A percentile compares a stretch with the other conserved stretches of the same genome.
phyloP scores from a whole-genome alignment of 768 basidiomycete genomes.

The Sporobolomyces phaffii region DNA sequence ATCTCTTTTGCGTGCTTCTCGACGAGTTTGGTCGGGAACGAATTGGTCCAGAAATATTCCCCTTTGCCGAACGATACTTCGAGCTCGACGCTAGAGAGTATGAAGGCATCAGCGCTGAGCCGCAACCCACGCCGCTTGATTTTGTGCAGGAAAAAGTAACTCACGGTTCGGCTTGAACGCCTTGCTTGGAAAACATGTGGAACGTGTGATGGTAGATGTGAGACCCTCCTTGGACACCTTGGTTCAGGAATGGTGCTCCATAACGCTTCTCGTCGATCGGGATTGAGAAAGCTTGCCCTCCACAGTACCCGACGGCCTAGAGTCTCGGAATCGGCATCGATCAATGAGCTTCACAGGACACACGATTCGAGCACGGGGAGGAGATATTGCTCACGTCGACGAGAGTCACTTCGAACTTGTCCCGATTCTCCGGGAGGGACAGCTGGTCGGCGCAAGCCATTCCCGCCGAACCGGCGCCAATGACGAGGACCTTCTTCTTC shows the following conservation, averaged over 20 bases:
- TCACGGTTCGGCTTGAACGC: conserved; percentile 44
- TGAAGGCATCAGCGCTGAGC: not conserved
- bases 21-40: conserved; percentile 50
- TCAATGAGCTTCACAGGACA: too few species aligned
- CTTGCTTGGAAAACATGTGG: conserved; percentile 46
- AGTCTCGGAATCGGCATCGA: too few species aligned
- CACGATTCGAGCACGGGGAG: conserved; percentile 42
- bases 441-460: conserved; percentile 50
- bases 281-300: conserved; percentile 51
- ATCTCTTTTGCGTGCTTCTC: conserved; percentile 48
- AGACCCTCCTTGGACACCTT: conserved; percentile 49
- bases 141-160: conserved; percentile 12
- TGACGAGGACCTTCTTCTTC: conserved; percentile 48
- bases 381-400: conserved; percentile 5
- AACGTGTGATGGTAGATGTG: conserved; percentile 50
- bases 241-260: conserved; percentile 50
- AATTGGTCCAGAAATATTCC: conserved; percentile 51
- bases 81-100: conserved; percentile 46
- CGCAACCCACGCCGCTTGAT: too few species aligned
- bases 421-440: conserved; percentile 45
- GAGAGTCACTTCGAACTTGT: conserved; percentile 45
- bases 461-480: conserved; percentile 50
- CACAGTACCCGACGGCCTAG: conserved; percentile 46
- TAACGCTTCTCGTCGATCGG: conserved; percentile 47
- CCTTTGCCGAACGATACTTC: conserved; percentile 52